Evolutionary conservation across 2,329 filamentous ascomycete species (phyloP).

Genomic region (Ceratocystis variospora): DNA sequence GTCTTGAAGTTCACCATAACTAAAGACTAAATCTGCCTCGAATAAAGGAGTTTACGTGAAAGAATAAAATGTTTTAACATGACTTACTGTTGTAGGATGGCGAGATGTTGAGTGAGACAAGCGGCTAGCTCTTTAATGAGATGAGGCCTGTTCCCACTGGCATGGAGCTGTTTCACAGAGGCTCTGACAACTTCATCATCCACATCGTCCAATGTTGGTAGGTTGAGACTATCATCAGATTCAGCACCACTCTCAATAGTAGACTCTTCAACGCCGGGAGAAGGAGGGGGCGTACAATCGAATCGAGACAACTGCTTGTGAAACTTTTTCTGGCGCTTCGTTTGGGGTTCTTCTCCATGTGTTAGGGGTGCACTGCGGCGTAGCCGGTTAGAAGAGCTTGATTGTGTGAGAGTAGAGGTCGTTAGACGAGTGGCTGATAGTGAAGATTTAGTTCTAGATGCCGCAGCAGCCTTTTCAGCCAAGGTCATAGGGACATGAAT

Average conservation of each 20-base stretch:
- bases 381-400: conserved; percentile 23
- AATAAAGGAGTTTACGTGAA: not conserved
- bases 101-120: conserved; percentile 60
- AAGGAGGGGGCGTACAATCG: conserved; percentile 55
- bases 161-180: conserved; percentile 75
- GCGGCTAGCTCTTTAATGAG: conserved; percentile 85
- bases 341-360: conserved; percentile 30
- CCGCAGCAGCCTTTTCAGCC: conserved; percentile 42
- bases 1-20: not conserved
- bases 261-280: conserved; percentile 29
- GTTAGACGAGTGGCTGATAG: not conserved
- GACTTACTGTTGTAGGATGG: conserved; percentile 82
- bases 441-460: conserved; percentile 20
- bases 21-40: not conserved
- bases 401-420: conserved; percentile 23
- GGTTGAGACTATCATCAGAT: conserved; percentile 78
- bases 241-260: conserved; percentile 80
- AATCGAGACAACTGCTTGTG: conserved; percentile 26
- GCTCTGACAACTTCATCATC: conserved; percentile 92
- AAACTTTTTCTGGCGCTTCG: conserved; percentile 47
- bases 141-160: conserved; percentile 82
- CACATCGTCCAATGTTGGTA: conserved; percentile 58
- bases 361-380: conserved; percentile 16
- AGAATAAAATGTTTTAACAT: not conserved
- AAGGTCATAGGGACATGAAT: conserved; percentile 67